These are phyloP conservation scores for Boletus rubroflammeus DNA, from an alignment of 768 basidiomycete genomes.

Conservation along the genomic window DNA sequence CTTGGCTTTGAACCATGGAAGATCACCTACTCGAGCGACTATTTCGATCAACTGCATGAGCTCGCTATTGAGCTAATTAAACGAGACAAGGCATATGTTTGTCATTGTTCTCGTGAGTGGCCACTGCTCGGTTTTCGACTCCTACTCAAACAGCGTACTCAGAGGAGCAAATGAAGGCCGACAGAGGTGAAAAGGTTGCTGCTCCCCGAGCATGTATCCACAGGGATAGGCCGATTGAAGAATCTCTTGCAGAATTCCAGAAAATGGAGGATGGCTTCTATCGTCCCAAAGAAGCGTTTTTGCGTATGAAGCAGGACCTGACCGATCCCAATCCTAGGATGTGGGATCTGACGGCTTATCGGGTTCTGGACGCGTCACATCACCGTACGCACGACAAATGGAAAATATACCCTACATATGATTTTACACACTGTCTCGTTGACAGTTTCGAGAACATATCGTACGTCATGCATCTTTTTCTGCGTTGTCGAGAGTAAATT, in stretches of 20 bases:
- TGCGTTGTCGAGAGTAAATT: not conserved
- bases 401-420: constrained; percentile 98
- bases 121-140: not conserved
- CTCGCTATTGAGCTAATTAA: constrained; percentile 86
- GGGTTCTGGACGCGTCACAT: constrained; percentile 86
- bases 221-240: constrained; percentile 77
- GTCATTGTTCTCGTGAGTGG: constrained; percentile 87
- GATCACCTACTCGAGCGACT: constrained; percentile 98
- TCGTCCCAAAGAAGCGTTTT: constrained; percentile 84
- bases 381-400: constrained; percentile 92
- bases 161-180: constrained; percentile 91
- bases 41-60: constrained; percentile 84
- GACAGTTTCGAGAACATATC: constrained; percentile 99
- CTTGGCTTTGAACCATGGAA: constrained; percentile 97
- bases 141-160: constrained; percentile 7
- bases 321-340: constrained; percentile 93
- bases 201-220: constrained; percentile 84
- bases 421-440: constrained; percentile 96
- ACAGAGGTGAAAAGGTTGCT: constrained; percentile 82
- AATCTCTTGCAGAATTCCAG: constrained; percentile 85
- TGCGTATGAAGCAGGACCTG: constrained; percentile 97
- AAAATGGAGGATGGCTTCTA: constrained; percentile 91
- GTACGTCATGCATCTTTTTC: constrained; percentile 47
- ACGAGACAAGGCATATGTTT: constrained; percentile 91
- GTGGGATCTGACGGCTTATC: constrained; percentile 99